Base-by-base conservation (phyloP, 179 eudicot species). In the Beta corolliflora region DNA sequence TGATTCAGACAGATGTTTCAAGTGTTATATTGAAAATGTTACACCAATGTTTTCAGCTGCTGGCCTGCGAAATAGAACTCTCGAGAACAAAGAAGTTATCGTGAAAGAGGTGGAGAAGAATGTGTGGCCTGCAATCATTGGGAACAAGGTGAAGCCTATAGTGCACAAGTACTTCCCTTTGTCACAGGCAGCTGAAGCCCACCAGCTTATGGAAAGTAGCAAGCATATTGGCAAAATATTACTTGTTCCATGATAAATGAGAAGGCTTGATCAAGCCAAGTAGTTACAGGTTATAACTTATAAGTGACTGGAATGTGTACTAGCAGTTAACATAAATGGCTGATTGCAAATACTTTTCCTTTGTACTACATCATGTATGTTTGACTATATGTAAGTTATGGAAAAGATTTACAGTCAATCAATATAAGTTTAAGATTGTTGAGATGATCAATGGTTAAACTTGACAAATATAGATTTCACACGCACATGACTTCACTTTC, bases 41-140 rank as follows among this genome's bases (percentile, higher is more conserved):
- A 58, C 16, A 5, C 21, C n/a, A 29, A 56, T 29, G 61, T 52
- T 60, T 84, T 68, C 89, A 95, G 98, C 92, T 75, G 98, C 98
- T 70, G 98, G 99, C 44, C 82, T 95, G 86, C 87, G 95, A 31
- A 80, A 70, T 74, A 87, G 99, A 87, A 92, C 85, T 48, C 72
- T 58, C 1, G 97, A 94, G 81, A 92, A 92, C 91, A 95, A 94
- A 90, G 91, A 95, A 71, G 73, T 44, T 45, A 94, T 95, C 50
- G 91, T 92, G 70, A 92, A 90, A 71, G 98, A 95, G 76, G 98
- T 95, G 81, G 97, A 94, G 89, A 92, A 94, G 88, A 91, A 92
- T 13, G 97, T 94, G 12, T 95, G 99, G 99, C 98, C 99, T 7
- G 98, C 99, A 31, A 90, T 95, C 13, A 85, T 75, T 61, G 88